Conservation (phyloP, 148 eudicot genomes). For the Rhododendron ferrugineum region DNA sequence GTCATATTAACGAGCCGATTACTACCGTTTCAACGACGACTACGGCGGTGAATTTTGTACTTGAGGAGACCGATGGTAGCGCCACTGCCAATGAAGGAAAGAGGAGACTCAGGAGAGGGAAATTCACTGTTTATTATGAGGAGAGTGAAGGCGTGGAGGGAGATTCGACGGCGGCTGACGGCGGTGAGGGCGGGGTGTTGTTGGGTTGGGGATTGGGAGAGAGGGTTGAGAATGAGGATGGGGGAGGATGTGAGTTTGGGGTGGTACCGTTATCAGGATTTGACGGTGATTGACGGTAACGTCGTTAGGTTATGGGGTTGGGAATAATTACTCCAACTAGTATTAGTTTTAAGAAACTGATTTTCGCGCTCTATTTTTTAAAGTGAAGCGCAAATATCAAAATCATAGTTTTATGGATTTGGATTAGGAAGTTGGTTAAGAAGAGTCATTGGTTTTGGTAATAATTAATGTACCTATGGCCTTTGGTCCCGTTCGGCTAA, state of each 20-base stretch:
- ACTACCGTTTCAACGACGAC: background rate
- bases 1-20: background rate
- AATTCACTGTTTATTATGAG: slow-evolving; percentile 26
- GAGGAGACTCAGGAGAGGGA: slow-evolving; percentile 15
- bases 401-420: too few species aligned
- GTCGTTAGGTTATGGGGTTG: slow-evolving; percentile 62
- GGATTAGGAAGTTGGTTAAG: background rate
- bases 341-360: background rate
- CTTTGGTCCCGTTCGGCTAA: too few species aligned
- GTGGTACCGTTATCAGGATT: slow-evolving; percentile 57
- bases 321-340: background rate
- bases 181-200: background rate
- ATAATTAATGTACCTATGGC: too few species aligned
- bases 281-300: slow-evolving; percentile 45
- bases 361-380: too few species aligned
- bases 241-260: slow-evolving; percentile 8
- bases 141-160: background rate
- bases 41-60: background rate
- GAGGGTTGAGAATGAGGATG: slow-evolving; percentile 12
- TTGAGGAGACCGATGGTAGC: background rate
- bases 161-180: background rate
- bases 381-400: too few species aligned
- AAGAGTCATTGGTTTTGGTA: too few species aligned
- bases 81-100: background rate
- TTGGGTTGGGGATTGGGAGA: slow-evolving; percentile 11